phyloP scores from a whole-genome alignment of 2,329 filamentous ascomycete species.

The Cordyceps cicadae region DNA sequence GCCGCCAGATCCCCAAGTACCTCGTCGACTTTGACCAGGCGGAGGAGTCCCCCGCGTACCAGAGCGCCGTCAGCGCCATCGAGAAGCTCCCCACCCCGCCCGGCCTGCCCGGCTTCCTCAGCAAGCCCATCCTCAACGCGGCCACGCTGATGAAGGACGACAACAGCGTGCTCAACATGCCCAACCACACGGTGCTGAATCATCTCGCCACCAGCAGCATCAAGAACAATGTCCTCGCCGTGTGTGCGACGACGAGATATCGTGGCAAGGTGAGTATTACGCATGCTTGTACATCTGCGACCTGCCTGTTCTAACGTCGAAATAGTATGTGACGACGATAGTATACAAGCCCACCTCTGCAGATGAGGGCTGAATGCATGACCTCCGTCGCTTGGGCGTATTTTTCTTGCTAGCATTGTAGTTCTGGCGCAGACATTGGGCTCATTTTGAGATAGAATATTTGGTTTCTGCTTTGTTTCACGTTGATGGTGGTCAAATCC shows the following conservation, averaged over 20 bases:
- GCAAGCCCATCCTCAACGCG: conserved; percentile 90
- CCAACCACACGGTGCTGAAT: conserved; percentile 94
- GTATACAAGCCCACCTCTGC: conserved; percentile 82
- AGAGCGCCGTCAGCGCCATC: conserved; percentile 65
- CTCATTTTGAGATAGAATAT: not conserved
- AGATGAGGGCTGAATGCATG: conserved; percentile 34
- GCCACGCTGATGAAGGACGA: conserved; percentile 93
- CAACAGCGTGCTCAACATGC: conserved; percentile 92
- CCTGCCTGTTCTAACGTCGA: not conserved
- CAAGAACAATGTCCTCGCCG: conserved; percentile 89
- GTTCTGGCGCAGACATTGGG: conserved; percentile 1
- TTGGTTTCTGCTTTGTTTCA: not conserved
- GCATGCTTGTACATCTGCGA: not conserved
- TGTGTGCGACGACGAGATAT: conserved; percentile 94
- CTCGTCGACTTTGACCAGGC: conserved; percentile 78
- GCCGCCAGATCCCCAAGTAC: conserved; percentile 70
- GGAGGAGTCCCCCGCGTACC: conserved; percentile 68
- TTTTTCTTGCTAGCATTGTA: conserved; percentile 4
- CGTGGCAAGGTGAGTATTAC: conserved; percentile 67
- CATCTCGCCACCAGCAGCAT: conserved; percentile 97
- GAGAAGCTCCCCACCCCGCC: conserved; percentile 78
- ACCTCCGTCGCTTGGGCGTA: not conserved
- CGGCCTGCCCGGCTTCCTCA: conserved; percentile 78
- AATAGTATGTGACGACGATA: conserved; percentile 90
- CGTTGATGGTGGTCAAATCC: not conserved